Percentiles rank a stretch among this genome's conserved stretches.
Conservation (phyloP, 2,329 filamentous ascomycete species). For the Truncatella angustata region DNA sequence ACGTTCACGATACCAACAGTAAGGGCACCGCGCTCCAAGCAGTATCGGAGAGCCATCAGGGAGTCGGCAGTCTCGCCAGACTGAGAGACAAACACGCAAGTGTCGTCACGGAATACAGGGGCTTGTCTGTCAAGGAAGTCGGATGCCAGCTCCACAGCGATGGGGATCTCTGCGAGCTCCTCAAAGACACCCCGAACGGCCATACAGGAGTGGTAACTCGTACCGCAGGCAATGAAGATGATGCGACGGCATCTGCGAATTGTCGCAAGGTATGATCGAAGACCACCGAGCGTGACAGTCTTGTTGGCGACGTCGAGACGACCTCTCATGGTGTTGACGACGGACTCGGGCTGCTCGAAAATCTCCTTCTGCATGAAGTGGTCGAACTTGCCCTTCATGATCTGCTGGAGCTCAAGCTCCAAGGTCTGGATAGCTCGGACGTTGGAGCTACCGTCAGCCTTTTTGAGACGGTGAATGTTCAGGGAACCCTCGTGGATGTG, state of each 20-base stretch:
- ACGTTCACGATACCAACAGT: constrained; percentile 99
- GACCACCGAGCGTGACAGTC: constrained; percentile 90
- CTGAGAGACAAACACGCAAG: constrained; percentile 97
- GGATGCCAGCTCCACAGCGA: constrained; percentile 92
- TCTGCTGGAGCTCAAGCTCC: constrained; percentile 98
- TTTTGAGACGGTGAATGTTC: constrained; percentile 97
- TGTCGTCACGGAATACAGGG: constrained; percentile 98
- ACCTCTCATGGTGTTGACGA: constrained; percentile 99
- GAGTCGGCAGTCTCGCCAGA: constrained; percentile 98
- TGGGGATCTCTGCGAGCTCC: constrained; percentile 96
- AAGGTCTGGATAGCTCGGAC: constrained; percentile 98
- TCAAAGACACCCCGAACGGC: constrained; percentile 97
- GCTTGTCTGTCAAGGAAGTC: constrained; percentile 97
- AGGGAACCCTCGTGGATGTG: constrained; percentile 99
- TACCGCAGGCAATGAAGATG: constrained; percentile 99
- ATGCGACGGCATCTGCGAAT: constrained; percentile 96
- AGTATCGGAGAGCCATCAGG: constrained; percentile 94
- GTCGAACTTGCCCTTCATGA: constrained; percentile 99
- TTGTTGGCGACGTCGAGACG: constrained; percentile 92
- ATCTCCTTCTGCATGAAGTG: constrained; percentile 99
- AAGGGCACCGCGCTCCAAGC: constrained; percentile 92
- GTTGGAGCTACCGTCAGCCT: constrained; percentile 94
- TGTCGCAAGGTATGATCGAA: constrained; percentile 93
- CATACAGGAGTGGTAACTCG: constrained; percentile 99
- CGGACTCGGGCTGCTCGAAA: constrained; percentile 98